Evolutionary conservation across 1,139 yeast species (phyloP).

Genomic region (Scheffersomyces segobiensis): DNA sequence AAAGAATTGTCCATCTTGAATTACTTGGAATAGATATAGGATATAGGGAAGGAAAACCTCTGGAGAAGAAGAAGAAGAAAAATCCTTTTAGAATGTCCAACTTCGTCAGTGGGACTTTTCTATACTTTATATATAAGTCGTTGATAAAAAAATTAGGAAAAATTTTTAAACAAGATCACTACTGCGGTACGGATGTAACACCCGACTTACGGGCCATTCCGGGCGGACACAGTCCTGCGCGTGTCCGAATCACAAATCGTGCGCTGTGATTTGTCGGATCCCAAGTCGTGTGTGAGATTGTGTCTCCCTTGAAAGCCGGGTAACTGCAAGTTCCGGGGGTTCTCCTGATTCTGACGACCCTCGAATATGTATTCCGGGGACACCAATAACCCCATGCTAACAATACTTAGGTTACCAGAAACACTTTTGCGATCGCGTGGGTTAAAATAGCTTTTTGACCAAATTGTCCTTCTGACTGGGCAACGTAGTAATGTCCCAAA

Average conservation of each 20-base stretch:
- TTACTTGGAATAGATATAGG: neutral
- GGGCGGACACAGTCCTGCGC: neutral
- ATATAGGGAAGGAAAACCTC: neutral
- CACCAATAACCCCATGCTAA: neutral
- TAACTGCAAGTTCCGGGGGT: neutral
- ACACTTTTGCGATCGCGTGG: neutral
- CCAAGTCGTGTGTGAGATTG: neutral
- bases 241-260: neutral
- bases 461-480: neutral
- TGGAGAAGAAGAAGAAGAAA: neutral
- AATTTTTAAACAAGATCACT: neutral
- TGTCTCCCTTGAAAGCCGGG: neutral
- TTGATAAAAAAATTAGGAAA: neutral
- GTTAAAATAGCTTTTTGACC: neutral
- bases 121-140: neutral
- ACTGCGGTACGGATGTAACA: neutral
- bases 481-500: neutral
- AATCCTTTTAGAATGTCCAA: neutral
- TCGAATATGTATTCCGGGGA: neutral
- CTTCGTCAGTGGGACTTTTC: neutral
- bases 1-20: constrained; percentile 17
- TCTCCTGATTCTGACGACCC: neutral
- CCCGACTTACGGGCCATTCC: neutral
- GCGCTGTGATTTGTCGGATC: neutral
- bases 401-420: neutral